A percentile compares a stretch with the other conserved stretches of the same genome.
Evolutionary conservation across 352 stramenopile genomes (phyloP).

Genomic region (Peronospora farinosa): DNA sequence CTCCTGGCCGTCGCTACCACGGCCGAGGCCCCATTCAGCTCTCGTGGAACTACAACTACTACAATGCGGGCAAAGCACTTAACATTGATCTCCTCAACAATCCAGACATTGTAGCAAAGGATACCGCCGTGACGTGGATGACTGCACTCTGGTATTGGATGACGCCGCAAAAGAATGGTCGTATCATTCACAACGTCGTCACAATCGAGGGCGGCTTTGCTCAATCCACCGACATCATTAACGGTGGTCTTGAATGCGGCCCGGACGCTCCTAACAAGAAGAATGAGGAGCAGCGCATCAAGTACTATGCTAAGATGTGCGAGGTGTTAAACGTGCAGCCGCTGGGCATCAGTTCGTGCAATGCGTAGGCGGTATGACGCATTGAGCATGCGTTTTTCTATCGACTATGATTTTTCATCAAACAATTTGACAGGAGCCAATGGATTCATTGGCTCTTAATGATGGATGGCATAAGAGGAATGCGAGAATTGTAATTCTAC

Average conservation of each 20-base stretch:
- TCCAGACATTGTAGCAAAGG: conserved; percentile 35
- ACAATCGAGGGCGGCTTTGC: conserved; percentile 33
- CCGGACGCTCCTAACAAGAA: conserved; percentile 23
- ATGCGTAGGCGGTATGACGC: conserved; percentile 16
- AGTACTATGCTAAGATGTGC: conserved; percentile 26
- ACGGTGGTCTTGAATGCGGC: conserved; percentile 42
- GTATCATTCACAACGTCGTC: conserved; percentile 42
- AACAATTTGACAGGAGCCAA: no score
- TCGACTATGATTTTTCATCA: no score
- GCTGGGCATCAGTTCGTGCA: conserved; percentile 32
- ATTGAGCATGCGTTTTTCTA: no score
- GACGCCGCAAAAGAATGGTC: conserved; percentile 30
- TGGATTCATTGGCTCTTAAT: no score
- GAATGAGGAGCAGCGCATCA: conserved; percentile 39
- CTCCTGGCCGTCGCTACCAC: conserved; percentile 35
- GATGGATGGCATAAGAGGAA: no score
- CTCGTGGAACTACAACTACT: conserved; percentile 58
- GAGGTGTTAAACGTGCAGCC: conserved; percentile 27
- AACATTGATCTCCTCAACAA: conserved; percentile 35
- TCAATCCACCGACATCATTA: conserved; percentile 40
- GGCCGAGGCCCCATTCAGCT: conserved; percentile 48
- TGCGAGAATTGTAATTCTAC: no score
- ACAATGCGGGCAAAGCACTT: conserved; percentile 28
- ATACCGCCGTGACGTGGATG: conserved; percentile 35
- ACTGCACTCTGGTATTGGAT: conserved; percentile 56